Conservation (phyloP, 2,329 filamentous ascomycete species). For the Trichoderma atroviride region DNA sequence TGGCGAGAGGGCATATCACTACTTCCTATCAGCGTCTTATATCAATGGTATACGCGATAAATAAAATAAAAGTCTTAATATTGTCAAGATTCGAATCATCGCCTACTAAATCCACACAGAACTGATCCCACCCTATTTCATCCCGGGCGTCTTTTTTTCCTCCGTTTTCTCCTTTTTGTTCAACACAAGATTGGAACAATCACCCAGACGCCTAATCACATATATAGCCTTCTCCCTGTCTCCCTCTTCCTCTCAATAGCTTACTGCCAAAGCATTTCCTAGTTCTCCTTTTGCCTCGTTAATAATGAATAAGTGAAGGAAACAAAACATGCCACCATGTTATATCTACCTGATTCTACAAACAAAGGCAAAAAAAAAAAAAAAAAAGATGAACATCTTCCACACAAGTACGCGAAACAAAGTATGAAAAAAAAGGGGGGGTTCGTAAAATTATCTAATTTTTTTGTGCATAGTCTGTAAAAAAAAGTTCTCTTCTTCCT, state of each 20-base stretch:
- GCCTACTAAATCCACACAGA: conserved; percentile 1
- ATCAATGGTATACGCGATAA: not conserved
- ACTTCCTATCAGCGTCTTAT: no score
- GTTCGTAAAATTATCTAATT: conserved; percentile 25
- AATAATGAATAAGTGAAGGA: not conserved
- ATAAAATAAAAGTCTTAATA: not conserved
- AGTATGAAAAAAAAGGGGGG: not conserved
- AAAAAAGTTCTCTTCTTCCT: conserved; percentile 19
- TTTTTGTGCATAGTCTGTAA: conserved; percentile 1
- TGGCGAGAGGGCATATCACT: not conserved
- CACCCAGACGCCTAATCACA: not conserved
- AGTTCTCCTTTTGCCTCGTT: conserved; percentile 3
- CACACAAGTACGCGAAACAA: conserved; percentile 12
- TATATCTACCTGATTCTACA: conserved; percentile 18
- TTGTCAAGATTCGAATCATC: not conserved
- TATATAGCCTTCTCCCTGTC: not conserved
- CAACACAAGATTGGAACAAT: not conserved
- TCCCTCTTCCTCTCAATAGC: not conserved
- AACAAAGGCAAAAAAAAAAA: not conserved
- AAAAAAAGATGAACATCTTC: not conserved
- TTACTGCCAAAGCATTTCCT: no score
- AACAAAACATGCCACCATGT: conserved; percentile 3
- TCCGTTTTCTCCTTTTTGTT: not conserved
- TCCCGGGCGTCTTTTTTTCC: not conserved
- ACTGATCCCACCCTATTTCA: not conserved